Conservation (phyloP, 495 filamentous ascomycete species). For the Hypoxylon subgilvum region DNA sequence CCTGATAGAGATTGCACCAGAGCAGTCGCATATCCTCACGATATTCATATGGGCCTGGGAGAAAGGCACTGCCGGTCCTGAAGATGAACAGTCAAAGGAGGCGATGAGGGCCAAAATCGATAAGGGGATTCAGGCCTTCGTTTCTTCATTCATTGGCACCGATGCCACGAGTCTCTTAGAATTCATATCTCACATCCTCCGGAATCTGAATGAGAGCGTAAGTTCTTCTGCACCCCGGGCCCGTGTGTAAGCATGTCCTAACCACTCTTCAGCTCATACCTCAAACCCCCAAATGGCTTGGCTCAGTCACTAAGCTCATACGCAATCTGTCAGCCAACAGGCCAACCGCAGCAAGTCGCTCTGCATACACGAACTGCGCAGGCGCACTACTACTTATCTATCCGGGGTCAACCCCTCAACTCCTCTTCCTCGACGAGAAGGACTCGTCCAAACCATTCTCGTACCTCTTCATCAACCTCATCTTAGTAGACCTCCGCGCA, state of each 20-base stretch:
- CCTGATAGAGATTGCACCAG: conserved; percentile 59
- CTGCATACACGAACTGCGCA: conserved; percentile 57
- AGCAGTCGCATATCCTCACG: conserved; percentile 57
- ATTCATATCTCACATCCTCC: conserved; percentile 53
- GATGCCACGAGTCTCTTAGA: conserved; percentile 57
- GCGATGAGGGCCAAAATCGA: conserved; percentile 50
- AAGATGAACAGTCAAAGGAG: conserved; percentile 29
- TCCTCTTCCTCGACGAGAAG: conserved; percentile 55
- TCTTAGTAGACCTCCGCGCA: conserved; percentile 66
- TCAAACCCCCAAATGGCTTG: conserved; percentile 51
- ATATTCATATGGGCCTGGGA: conserved; percentile 60
- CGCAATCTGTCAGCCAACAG: conserved; percentile 51
- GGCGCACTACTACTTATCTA: conserved; percentile 61
- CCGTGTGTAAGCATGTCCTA: not conserved
- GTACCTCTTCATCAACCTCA: conserved; percentile 65
- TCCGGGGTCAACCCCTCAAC: conserved; percentile 45
- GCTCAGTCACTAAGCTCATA: conserved; percentile 47
- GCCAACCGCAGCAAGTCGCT: conserved; percentile 54
- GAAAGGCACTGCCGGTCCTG: conserved; percentile 38
- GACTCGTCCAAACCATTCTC: conserved; percentile 57
- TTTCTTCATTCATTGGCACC: conserved; percentile 56
- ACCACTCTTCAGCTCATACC: conserved; percentile 36
- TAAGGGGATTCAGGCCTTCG: conserved; percentile 48
- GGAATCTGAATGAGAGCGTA: conserved; percentile 49
- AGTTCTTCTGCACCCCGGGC: conserved; percentile 10